phyloP scores from a whole-genome alignment of 1,284 basidiomycete genomes.

The Naganishia albida region DNA sequence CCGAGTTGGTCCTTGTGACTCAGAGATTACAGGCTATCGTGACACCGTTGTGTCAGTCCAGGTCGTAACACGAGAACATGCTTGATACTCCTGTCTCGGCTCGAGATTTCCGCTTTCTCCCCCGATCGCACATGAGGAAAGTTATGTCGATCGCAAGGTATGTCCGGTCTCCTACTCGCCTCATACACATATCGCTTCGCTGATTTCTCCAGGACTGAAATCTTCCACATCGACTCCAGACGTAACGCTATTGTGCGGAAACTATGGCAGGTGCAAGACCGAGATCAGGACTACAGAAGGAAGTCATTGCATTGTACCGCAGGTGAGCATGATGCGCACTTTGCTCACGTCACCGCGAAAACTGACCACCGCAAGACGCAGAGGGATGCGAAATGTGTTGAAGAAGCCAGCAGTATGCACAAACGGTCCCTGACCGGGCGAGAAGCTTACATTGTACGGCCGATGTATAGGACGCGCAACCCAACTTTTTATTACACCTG shows the following conservation, averaged over 20 bases:
- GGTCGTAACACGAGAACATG: too few relatives aligned
- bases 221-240: background rate
- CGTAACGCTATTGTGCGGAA: background rate
- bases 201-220: too few relatives aligned
- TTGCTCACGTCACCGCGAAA: background rate
- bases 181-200: background rate
- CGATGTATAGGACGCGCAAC: conserved; percentile 41
- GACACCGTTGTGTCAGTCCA: too few relatives aligned
- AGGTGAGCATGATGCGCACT: conserved; percentile 37
- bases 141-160: conserved; percentile 5
- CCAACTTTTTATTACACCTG: conserved; percentile 49
- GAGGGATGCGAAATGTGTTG: background rate
- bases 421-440: conserved; percentile 34
- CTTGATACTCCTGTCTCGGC: background rate
- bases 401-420: conserved; percentile 7
- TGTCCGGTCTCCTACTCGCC: background rate
- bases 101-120: conserved; percentile 2
- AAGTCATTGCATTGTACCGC: conserved; percentile 52
- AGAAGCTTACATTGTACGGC: conserved; percentile 44
- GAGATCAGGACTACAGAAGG: conserved; percentile 51
- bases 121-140: conserved; percentile 14
- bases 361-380: conserved; percentile 17
- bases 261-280: conserved; percentile 25
- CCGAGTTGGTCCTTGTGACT: too few relatives aligned
- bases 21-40: too few relatives aligned